These are phyloP conservation scores for Gamarada debralockiae DNA, from an alignment of 495 filamentous ascomycete species.

Conservation along the genomic window DNA sequence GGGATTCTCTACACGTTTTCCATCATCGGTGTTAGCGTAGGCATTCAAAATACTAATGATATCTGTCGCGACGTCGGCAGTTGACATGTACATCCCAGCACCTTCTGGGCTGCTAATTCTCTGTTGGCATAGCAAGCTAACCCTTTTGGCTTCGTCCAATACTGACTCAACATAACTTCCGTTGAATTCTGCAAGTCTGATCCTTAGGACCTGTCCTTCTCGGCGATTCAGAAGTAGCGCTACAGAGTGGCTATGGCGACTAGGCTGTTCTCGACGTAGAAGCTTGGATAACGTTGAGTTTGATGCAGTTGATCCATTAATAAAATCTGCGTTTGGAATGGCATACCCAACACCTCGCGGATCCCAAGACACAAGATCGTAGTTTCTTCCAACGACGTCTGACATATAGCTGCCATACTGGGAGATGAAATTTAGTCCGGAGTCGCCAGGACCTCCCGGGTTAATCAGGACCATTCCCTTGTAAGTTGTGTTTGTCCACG, in stretches of 20 bases:
- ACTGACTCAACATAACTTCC: neutral
- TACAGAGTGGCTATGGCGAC: no score
- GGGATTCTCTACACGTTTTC: neutral
- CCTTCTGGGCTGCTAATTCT: conserved; percentile 3
- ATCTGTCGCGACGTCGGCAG: conserved; percentile 36
- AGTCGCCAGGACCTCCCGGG: conserved; percentile 16
- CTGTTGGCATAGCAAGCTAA: conserved; percentile 4
- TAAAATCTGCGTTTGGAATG: conserved; percentile 28
- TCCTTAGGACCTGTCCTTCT: neutral
- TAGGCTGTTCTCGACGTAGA: no score
- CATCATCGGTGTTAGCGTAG: conserved; percentile 20
- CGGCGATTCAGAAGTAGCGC: neutral
- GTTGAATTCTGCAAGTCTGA: neutral
- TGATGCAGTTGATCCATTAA: no score
- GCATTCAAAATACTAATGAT: conserved; percentile 44
- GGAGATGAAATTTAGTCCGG: conserved; percentile 1
- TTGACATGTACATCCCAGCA: conserved; percentile 17
- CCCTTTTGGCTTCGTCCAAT: neutral
- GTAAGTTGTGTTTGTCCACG: conserved; percentile 4
- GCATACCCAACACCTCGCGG: conserved; percentile 50
- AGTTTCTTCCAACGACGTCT: conserved; percentile 22
- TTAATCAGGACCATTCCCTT: conserved; percentile 16
- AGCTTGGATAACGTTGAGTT: no score
- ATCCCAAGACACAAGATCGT: conserved; percentile 51
- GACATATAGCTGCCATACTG: neutral